Evolutionary conservation across 257 asterid genomes (phyloP).

Genomic region (Apocynum venetum): DNA sequence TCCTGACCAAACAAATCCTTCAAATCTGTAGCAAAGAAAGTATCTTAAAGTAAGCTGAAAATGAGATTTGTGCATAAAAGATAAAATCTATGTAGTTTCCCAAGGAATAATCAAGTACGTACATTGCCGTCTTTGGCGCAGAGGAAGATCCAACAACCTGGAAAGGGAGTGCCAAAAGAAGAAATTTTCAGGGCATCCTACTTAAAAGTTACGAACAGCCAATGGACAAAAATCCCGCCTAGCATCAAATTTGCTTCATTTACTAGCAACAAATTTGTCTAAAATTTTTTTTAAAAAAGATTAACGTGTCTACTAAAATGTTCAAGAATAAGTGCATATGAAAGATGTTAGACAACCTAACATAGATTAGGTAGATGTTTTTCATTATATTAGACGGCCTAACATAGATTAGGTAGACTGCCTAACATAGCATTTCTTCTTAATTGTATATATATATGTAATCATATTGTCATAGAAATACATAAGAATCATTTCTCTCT

Average conservation of each 20-base stretch:
- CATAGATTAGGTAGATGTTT: too few species aligned
- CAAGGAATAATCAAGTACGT: slow-evolving; percentile 24
- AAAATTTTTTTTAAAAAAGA: neutral
- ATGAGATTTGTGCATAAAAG: slow-evolving; percentile 3
- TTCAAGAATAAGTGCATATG: neutral
- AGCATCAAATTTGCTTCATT: neutral
- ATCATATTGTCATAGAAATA: too few species aligned
- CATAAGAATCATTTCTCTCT: too few species aligned
- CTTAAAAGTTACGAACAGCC: neutral
- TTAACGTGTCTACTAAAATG: neutral
- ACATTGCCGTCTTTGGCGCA: slow-evolving; percentile 74
- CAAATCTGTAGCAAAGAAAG: slow-evolving; percentile 46
- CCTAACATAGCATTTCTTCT: too few species aligned
- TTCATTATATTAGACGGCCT: too few species aligned
- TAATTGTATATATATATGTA: too few species aligned
- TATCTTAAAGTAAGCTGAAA: slow-evolving; percentile 19
- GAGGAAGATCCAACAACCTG: slow-evolving; percentile 75
- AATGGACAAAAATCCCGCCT: neutral
- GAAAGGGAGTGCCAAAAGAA: slow-evolving; percentile 10
- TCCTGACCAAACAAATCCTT: slow-evolving; percentile 60
- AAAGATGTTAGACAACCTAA: too few species aligned
- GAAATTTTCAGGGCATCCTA: neutral
- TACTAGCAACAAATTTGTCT: neutral
- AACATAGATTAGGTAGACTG: too few species aligned
- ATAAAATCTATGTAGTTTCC: neutral